Conservation (phyloP, 768 basidiomycete species). For the Lentinula lateritia region DNA sequence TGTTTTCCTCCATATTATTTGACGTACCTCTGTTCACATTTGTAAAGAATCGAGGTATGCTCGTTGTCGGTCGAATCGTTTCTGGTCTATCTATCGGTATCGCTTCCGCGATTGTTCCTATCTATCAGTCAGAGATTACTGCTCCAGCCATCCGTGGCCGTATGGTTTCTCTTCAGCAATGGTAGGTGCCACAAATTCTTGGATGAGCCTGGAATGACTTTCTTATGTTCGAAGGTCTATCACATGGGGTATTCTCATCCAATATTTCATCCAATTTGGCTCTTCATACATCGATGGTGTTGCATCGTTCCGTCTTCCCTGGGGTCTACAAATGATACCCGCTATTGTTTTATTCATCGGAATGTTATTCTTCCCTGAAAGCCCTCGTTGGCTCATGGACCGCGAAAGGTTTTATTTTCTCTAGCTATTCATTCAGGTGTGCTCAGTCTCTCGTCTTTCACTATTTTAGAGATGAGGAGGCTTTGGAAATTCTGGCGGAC, state of each 20-base stretch:
- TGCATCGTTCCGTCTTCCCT: slow-evolving; percentile 76
- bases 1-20: slow-evolving; percentile 8
- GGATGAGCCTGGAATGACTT: too few relatives aligned
- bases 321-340: slow-evolving; percentile 77
- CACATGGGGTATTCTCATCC: slow-evolving; percentile 74
- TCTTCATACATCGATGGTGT: slow-evolving; percentile 66
- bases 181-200: slow-evolving; percentile 23
- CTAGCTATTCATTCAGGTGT: neutral
- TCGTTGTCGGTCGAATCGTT: slow-evolving; percentile 65
- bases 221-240: slow-evolving; percentile 36
- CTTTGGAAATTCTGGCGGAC: slow-evolving; percentile 68
- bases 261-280: slow-evolving; percentile 73
- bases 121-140: slow-evolving; percentile 75
- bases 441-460: neutral
- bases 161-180: slow-evolving; percentile 74
- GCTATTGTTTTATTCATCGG: slow-evolving; percentile 63
- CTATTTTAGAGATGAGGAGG: slow-evolving; percentile 44
- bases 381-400: slow-evolving; percentile 70
- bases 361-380: slow-evolving; percentile 66
- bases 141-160: slow-evolving; percentile 68
- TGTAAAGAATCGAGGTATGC: slow-evolving; percentile 56
- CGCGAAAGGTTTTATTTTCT: slow-evolving; percentile 36
- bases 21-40: neutral
- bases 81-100: slow-evolving; percentile 66
- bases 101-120: slow-evolving; percentile 60